phyloP scores from a whole-genome alignment of 441 rosid species.

The Croton laevigatus region DNA sequence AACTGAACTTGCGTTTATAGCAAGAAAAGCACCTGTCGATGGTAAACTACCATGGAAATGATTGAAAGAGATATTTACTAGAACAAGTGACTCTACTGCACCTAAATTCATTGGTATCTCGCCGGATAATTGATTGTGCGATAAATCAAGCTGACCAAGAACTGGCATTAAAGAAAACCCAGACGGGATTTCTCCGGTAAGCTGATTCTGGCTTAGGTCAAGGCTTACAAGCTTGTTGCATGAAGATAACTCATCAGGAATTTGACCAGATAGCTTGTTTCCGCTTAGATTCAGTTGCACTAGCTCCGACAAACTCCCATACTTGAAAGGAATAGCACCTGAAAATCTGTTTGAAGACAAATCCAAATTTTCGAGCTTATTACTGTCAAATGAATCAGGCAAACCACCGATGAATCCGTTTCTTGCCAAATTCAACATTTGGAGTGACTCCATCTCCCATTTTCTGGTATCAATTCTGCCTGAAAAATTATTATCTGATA shows the following conservation, averaged over 20 bases:
- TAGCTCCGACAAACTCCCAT: conserved; percentile 44
- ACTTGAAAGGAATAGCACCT: conserved; percentile 45
- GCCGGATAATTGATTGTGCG: conserved; percentile 62
- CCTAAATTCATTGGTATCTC: conserved; percentile 59
- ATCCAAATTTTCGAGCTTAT: conserved; percentile 60
- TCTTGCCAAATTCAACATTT: conserved; percentile 66
- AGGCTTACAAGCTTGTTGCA: conserved; percentile 70
- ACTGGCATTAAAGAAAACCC: conserved; percentile 57
- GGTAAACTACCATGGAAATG: conserved; percentile 68
- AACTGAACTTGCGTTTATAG: conserved; percentile 64
- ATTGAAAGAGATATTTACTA: conserved; percentile 77
- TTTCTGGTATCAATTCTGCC: conserved; percentile 44
- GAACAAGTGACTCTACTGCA: conserved; percentile 60
- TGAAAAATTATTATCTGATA: conserved; percentile 61
- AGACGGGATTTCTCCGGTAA: conserved; percentile 57
- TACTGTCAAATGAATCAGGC: conserved; percentile 54
- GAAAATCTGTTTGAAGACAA: conserved; percentile 56
- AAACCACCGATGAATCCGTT: conserved; percentile 56
- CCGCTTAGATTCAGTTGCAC: conserved; percentile 56
- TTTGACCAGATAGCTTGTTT: conserved; percentile 55
- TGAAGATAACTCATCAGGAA: conserved; percentile 63
- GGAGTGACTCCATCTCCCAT: conserved; percentile 74
- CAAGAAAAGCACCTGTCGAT: conserved; percentile 64
- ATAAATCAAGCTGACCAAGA: conserved; percentile 75
- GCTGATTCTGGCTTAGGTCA: conserved; percentile 69